Conservation (phyloP, 2,329 filamentous ascomycete species). For the Microcyclospora pomicola region DNA sequence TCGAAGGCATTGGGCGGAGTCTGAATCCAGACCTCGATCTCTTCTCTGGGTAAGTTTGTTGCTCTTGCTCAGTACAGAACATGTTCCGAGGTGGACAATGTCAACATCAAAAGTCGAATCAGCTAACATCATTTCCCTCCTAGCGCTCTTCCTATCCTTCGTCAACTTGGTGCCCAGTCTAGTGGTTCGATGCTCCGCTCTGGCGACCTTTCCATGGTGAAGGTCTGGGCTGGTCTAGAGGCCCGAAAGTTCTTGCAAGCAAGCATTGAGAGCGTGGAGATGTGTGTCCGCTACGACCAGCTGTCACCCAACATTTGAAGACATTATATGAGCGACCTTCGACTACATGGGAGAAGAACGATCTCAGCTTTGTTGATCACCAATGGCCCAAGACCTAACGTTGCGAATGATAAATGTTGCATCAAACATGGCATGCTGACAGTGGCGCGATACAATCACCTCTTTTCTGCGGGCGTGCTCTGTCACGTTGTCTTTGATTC, state of each 20-base stretch:
- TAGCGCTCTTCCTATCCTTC: slow-evolving; percentile 77
- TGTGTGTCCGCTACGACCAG: slow-evolving; percentile 81
- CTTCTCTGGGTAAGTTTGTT: slow-evolving; percentile 48
- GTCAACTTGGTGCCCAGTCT: slow-evolving; percentile 70
- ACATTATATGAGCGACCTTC: too few species aligned
- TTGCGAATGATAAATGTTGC: too few species aligned
- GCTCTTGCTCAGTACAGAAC: not conserved
- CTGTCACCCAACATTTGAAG: slow-evolving; percentile 72
- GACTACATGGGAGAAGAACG: too few species aligned
- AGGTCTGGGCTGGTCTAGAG: slow-evolving; percentile 84
- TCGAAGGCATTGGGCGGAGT: slow-evolving; percentile 85
- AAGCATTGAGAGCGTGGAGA: slow-evolving; percentile 77
- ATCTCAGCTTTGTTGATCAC: too few species aligned
- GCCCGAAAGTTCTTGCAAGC: slow-evolving; percentile 79
- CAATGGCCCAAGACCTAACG: too few species aligned
- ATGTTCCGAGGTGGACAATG: too few species aligned
- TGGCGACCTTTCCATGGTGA: slow-evolving; percentile 53
- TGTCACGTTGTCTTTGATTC: too few species aligned
- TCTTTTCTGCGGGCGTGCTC: too few species aligned
- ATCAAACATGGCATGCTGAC: too few species aligned
- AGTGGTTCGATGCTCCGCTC: slow-evolving; percentile 41
- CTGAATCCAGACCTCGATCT: slow-evolving; percentile 80
- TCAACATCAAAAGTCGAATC: too few species aligned
- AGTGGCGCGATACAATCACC: too few species aligned
- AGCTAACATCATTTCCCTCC: slow-evolving; percentile 20